Evolutionary conservation across 2,329 filamentous ascomycete species (phyloP), one percentile per base, ranked within the genome.

Genomic region (Aspergillus unguis): DNA sequence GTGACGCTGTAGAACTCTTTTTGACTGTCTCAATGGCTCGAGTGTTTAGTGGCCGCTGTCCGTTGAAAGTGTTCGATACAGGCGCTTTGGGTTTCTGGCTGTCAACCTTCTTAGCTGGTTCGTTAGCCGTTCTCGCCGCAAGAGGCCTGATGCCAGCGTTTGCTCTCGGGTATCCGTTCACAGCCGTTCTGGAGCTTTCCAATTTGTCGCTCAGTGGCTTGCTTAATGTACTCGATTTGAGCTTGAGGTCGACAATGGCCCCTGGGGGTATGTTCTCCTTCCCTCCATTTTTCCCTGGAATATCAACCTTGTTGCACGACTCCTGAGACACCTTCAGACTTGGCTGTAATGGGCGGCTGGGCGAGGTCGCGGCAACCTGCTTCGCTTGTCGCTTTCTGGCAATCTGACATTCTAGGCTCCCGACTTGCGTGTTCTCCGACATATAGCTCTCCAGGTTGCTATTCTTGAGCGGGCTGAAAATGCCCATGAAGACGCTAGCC

Each of bases 251-350:
- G 33, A 50, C 35, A 10, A 60, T 25, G 9, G 62, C 29, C 31
- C 76, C 77, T 1, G 82, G 83, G 10, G 82, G 82, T 4, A 84
- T 62, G 56, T 86, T 86, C 64, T 86, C 83, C 60, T 86, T 86
- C 5, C 83, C 83, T 4, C 76, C 76, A 32, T 80, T 80, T 44
- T 75, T 75, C 26, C 81, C 82, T 53, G 71, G 61, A n/a, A 79
- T 63, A 59, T 84, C 79, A 40, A 70, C 61, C 17, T 67, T 64
- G 37, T 71, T 67, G 4, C 69, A 68, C 6, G 66, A 62, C 43
- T 73, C 74, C 57, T 80, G 79, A 5, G 68, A 54, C 48, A 69
- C 52, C 28, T 65, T 71, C 5, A 62, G 54, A 9, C 67, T 73
- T 36, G 75, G 71, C 33, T 77, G 75, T 46, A 85, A 65, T 3